Base-by-base conservation (phyloP, 1,284 basidiomycete genomes). In the Earliella scabrosa region DNA sequence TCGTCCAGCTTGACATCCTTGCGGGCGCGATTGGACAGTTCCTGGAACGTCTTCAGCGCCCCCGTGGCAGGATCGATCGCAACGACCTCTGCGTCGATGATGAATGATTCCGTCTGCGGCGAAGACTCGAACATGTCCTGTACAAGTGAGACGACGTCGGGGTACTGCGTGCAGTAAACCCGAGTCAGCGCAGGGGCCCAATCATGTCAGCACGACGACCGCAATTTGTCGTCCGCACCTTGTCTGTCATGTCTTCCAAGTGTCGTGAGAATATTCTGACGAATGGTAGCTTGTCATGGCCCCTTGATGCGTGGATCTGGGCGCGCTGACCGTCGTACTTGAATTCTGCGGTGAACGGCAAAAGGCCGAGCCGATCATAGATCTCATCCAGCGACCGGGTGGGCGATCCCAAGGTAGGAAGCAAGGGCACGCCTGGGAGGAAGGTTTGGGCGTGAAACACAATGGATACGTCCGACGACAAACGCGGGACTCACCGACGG, bases 321-420 rank as follows among this genome's bases (percentile, higher is more conserved):
- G 85, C 91, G 69, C 93, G 81, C 71, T 95, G 93, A 4, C 94
- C 94, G 59, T 96, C 94, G 69, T 95, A 94, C 71, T 97, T 96
- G n/a, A 86, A 92, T 73, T 97, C 94, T 2, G 90, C 92, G 86
- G 72, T 94, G 92, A 95, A 96, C 2, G 88, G 82, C 34, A 85
- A 73, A 41, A 78, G 75, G 13, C 82, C 83, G 18, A 95, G 77
- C 29, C 88, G 82, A 38, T 85, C 82, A 65, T 93, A 95, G 38
- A 96, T 86, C 64, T 95, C 93, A 50, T 87, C 82, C 41, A 98
- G 75, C 34, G 93, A 95, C 35, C 94, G 86, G 36, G 87, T 91
- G 50, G 93, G 93, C 46, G 92, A 93, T 35, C 93, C 93, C 26
- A 95, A 76, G 24, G 87, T 85, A 21, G 87, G 88, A 66, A 83